phyloP scores from a whole-genome alignment of 176 grass and related monocot species.

The Leersia perrieri region DNA sequence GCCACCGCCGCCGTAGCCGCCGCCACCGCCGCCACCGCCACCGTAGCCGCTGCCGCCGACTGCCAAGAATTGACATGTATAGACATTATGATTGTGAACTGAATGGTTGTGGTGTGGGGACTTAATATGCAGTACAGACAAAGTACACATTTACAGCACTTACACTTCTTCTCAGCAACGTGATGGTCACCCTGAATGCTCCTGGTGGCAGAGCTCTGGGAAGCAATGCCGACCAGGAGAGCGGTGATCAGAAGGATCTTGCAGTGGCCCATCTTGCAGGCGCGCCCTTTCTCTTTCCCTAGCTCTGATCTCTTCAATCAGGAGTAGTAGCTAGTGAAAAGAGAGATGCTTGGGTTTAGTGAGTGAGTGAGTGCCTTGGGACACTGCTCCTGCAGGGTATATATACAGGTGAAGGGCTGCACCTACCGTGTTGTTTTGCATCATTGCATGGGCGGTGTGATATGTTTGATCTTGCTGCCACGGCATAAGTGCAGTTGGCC shows the following conservation, averaged over 20 bases:
- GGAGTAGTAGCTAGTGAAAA: conserved; percentile 3
- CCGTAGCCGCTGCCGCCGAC: conserved; percentile 35
- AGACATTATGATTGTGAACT: background rate
- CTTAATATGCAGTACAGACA: too few species aligned
- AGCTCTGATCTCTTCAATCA: background rate
- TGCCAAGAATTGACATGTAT: background rate
- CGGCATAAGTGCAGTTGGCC: conserved; percentile 26
- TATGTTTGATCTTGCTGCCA: background rate
- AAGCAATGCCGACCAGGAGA: conserved; percentile 58
- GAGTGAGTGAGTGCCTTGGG: conserved; percentile 14
- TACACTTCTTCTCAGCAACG: conserved; percentile 57
- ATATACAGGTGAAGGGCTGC: conserved; percentile 17
- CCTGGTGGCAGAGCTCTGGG: conserved; percentile 43
- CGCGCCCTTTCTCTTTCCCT: background rate
- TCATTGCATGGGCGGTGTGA: conserved; percentile 8
- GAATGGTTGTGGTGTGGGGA: too few species aligned
- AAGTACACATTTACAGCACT: background rate
- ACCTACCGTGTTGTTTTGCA: conserved; percentile 17
- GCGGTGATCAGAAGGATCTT: conserved; percentile 49
- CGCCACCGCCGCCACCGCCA: background rate
- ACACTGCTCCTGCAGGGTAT: conserved; percentile 24
- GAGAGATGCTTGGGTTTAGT: background rate
- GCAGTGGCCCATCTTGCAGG: conserved; percentile 39
- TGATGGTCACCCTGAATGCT: conserved; percentile 27
- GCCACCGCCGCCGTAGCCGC: background rate